Evolutionary conservation across 805 yeast species (phyloP), one percentile per base, ranked within the genome.

Genomic region (Spencermartinsiella europaea): DNA sequence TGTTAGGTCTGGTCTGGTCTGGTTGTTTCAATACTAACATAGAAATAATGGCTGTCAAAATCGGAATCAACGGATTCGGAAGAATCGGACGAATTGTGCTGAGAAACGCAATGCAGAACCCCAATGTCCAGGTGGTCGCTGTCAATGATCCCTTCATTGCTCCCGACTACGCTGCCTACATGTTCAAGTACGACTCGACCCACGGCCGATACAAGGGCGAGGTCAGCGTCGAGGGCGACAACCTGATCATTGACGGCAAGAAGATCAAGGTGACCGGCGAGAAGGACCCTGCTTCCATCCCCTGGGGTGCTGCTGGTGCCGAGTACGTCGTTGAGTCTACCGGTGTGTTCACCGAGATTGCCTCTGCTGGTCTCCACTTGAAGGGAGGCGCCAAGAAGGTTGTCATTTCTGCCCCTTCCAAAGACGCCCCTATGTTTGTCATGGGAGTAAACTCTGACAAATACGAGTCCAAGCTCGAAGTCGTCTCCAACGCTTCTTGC

Each of bases 61-160:
- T 86, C 70, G 95, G 95, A 74, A 87, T 86, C 69, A 86, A 86
- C 81, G 95, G 95, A 63, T 86, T 86, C 83, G 95, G 95, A 64
- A 83, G 95, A 74, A 86, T 86, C 65, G 95, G 95, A 59, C 86
- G 95, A 74, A 79, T 86, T 61, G 95, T 70, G 56, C 74, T 87
- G 62, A 83, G 95, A 76, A 77, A 85, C 66, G 95, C 95, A 54
- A 72, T 86, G 56, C 57, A 68, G 51, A 80, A 87, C 79, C 68
- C 74, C 49, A 89, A 83, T 72, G 82, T 88, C 64, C 77, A 84
- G 62, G 83, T 88, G 56, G 86, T 85, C 56, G 95, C 95, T 57
- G 74, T 88, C 78, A 88, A 88, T 71, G 93, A 88, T 71, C 96
- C 96, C 54, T 87, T 85, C 77, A 88, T 87, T 63, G 80, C 80